A percentile compares a stretch with the other conserved stretches of the same genome.
Evolutionary conservation across 495 filamentous ascomycete species (phyloP).

Genomic region (Daldinia grandis): DNA sequence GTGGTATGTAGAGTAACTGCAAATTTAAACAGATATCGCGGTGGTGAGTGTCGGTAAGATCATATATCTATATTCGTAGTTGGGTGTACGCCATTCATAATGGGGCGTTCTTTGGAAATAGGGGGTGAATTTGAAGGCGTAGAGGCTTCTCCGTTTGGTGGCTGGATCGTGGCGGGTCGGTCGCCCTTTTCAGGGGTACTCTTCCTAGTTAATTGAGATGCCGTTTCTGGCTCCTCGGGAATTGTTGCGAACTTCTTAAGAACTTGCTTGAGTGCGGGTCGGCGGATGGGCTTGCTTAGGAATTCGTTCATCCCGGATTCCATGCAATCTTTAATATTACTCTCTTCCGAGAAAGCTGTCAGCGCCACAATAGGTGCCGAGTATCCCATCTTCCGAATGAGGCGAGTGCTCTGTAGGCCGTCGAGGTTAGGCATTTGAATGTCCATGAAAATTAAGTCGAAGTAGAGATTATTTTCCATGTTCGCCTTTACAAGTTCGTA

Average conservation of each 20-base stretch:
- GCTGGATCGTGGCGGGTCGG: not conserved
- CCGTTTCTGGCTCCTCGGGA: conserved; percentile 60
- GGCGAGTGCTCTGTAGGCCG: conserved; percentile 84
- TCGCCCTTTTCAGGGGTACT: conserved; percentile 43
- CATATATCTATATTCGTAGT: conserved; percentile 1
- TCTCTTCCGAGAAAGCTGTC: conserved; percentile 89
- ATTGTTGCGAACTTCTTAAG: conserved; percentile 71
- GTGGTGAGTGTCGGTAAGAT: not conserved
- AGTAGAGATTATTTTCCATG: conserved; percentile 75
- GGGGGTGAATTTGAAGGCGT: not conserved
- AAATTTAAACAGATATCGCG: not conserved
- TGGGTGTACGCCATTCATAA: conserved; percentile 24
- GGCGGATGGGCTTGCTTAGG: conserved; percentile 80
- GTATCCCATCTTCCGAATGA: conserved; percentile 88
- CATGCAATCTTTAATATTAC: conserved; percentile 85
- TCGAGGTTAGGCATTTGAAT: conserved; percentile 95
- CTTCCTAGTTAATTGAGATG: conserved; percentile 41
- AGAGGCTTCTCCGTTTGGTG: conserved; percentile 20
- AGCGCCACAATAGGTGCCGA: conserved; percentile 89
- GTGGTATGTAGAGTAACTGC: not conserved
- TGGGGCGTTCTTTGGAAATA: conserved; percentile 1
- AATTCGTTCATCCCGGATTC: conserved; percentile 80
- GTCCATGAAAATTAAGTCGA: conserved; percentile 94
- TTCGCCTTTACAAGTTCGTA: conserved; percentile 82
- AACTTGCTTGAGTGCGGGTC: conserved; percentile 85